Conservation (phyloP, 805 yeast genomes). For the Candida oleophila region DNA sequence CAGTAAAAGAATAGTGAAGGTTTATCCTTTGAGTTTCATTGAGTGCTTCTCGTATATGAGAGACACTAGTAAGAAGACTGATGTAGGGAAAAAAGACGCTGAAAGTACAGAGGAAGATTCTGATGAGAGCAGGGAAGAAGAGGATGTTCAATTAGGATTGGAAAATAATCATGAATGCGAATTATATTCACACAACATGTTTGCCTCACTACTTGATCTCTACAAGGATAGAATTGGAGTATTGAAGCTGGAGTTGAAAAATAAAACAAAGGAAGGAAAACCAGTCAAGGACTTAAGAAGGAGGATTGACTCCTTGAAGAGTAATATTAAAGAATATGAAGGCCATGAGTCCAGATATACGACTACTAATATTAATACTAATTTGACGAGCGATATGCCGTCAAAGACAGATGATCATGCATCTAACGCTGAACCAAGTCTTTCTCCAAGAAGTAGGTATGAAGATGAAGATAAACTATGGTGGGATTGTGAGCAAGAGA, state of each 20-base stretch:
- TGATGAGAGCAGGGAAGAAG: slow-evolving; percentile 5
- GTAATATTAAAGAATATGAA: slow-evolving; percentile 13
- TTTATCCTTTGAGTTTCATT: slow-evolving; percentile 63
- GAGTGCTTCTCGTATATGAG: slow-evolving; percentile 70
- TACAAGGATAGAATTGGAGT: slow-evolving; percentile 25
- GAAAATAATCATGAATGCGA: slow-evolving; percentile 32
- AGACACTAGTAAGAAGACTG: slow-evolving; percentile 41
- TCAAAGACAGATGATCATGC: background rate
- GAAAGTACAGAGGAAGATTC: background rate
- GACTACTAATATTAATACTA: slow-evolving; percentile 8
- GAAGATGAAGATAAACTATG: background rate
- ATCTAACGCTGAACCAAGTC: background rate
- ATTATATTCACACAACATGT: slow-evolving; percentile 24
- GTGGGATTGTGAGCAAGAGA: background rate
- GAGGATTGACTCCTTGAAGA: slow-evolving; percentile 20
- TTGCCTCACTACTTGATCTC: slow-evolving; percentile 26
- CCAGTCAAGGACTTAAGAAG: slow-evolving; percentile 10
- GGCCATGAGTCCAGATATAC: slow-evolving; percentile 4
- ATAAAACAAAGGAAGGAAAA: slow-evolving; percentile 8
- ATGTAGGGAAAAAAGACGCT: background rate
- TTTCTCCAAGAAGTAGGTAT: slow-evolving; percentile 6
- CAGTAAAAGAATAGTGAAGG: slow-evolving; percentile 42
- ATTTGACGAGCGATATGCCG: too few species aligned
- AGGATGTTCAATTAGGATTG: slow-evolving; percentile 18
- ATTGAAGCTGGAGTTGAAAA: slow-evolving; percentile 17